Base-by-base conservation (phyloP, 768 basidiomycete species). In the Mycena olivaceomarginata region DNA sequence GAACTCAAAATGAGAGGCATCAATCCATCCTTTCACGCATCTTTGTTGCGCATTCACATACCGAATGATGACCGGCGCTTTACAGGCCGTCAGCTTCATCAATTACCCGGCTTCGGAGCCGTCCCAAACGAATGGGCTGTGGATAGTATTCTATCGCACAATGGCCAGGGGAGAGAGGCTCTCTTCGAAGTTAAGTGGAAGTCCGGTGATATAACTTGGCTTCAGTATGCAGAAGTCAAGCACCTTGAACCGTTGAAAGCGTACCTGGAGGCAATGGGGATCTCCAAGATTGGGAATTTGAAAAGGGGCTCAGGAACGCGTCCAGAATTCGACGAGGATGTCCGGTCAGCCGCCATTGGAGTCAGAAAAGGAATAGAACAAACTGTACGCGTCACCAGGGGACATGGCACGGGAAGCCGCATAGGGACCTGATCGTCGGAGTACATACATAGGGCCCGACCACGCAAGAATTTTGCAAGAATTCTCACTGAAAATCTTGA, bases 41-140 rank as follows among this genome's bases (percentile, higher is more conserved):
- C 81, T 11, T 78, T 84, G 25, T 77, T 88, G 0, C 51, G 76
- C 0, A 78, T 67, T 11, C 81, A 78, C 45, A 2, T 72, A 5
- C 53, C 82, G 0, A 86, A 85, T 63, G 82, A 88, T 65, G 40
- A 74, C 12, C 0, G 16, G 0, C 53, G 75, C 0, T 88, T 87
- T 70, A 86, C 87, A 0, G 77, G 74, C 4, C 25, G 81, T 1
- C 71, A 81, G 8, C 7, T 64, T 5, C 53, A 66, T 11, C 72
- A 71, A 15, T n/a, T 75, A 7, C 79, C 81, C 39, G n/a, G n/a
- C n/a, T n/a, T n/a, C n/a, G n/a, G n/a, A n/a, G n/a, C n/a, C n/a
- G n/a, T n/a, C n/a, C n/a, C 63, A 1, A 65, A 76, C 5, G 71
- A 82, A 46, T 78, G 68, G 67, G 67, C 65, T 5, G 77, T 81